Evolutionary conservation across 331 rosid species (phyloP).

Genomic region (Pyrus hybrid): DNA sequence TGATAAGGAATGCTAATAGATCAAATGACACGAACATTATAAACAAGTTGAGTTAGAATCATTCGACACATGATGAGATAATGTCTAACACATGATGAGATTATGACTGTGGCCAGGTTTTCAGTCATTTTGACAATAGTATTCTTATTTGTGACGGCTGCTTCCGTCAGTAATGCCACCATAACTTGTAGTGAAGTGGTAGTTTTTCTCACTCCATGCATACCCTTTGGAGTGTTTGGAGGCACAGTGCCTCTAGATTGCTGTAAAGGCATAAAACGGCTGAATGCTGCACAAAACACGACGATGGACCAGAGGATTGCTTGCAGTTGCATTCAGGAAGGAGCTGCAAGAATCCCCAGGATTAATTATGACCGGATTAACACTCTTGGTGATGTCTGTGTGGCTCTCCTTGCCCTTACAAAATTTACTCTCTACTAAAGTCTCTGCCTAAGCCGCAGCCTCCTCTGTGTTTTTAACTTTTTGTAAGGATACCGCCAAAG

Average conservation of each 20-base stretch:
- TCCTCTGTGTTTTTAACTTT: too few relatives aligned
- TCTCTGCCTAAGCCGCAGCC: slow-evolving; percentile 26
- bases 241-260: slow-evolving; percentile 38
- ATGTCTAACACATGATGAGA: too few relatives aligned
- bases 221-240: slow-evolving; percentile 42
- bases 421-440: slow-evolving; percentile 57
- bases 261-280: slow-evolving; percentile 37
- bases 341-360: slow-evolving; percentile 32
- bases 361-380: slow-evolving; percentile 38
- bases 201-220: slow-evolving; percentile 43
- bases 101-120: too few relatives aligned
- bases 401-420: slow-evolving; percentile 42
- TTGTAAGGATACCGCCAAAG: too few relatives aligned
- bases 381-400: slow-evolving; percentile 18
- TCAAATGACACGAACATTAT: too few relatives aligned
- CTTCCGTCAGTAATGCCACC: neutral
- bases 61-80: too few relatives aligned
- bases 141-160: slow-evolving; percentile 20
- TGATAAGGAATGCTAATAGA: too few relatives aligned
- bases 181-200: slow-evolving; percentile 40
- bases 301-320: slow-evolving; percentile 34
- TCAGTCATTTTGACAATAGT: slow-evolving; percentile 2
- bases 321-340: slow-evolving; percentile 48
- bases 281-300: slow-evolving; percentile 37
- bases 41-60: too few relatives aligned